Evolutionary conservation across 495 filamentous ascomycete genomes (phyloP), one percentile per base, ranked within the genome.

Genomic region (Trichoderma asperelloides): DNA sequence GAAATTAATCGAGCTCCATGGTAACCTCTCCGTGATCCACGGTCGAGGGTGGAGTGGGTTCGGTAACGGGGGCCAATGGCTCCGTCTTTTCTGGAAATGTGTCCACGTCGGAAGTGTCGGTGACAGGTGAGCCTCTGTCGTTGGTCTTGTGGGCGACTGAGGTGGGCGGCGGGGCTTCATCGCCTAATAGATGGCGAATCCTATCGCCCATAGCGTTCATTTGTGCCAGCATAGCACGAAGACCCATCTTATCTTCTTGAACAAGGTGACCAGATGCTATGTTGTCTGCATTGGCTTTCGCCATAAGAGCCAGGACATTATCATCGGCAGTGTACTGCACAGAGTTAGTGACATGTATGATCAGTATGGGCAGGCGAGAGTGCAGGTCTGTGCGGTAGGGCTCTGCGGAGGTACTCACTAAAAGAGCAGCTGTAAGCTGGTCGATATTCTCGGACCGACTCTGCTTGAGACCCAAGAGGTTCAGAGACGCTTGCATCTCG

Each of bases 111-210:
- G 37, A 45, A 43, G 64, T 30, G 25, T 43, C 41, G 39, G 64
- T 47, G 21, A 49, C 18, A 23, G 64, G 27, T 45, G 39, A 65
- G 11, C 28, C 39, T n/a, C 40, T 30, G 21, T 45, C 64, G 15
- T 15, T 23, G 41, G 27, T 25, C 64, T 45, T 30, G 64, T 18
- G 27, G 7, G 23, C n/a, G 23, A 33, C 8, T 28, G 51, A 21
- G 3, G 15, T 21, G 23, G 51, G 7, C 7, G 65, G 45, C 70
- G 70, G 37, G 70, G 80, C 49, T 82, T 81, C 66, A 73, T 84
- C 41, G 69, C 68, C 13, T 74, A 82, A 3, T 76, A 82, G 62
- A 70, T 69, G 68, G 13, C 74, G 71, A 30, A 73, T 63, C 63
- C 69, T 37, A 39, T 66, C 67, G 27, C 74, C 68, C 13, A 76